A percentile compares a stretch with the other conserved stretches of the same genome.
These are phyloP conservation scores for Russula vinacea DNA, from an alignment of 768 basidiomycete species.

Conservation along the genomic window DNA sequence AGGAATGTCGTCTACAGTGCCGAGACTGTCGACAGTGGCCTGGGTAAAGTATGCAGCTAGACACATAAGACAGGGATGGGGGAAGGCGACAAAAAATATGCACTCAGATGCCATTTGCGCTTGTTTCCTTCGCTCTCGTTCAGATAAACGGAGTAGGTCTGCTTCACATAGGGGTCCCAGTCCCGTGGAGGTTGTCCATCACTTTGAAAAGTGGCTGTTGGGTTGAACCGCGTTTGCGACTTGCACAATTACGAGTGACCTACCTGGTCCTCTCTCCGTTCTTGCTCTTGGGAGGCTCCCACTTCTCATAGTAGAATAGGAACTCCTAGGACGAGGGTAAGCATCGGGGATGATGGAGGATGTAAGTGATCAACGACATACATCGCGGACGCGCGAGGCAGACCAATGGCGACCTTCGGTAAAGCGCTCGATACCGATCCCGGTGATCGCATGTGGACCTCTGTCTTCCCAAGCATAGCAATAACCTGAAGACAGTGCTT, in stretches of 20 bases:
- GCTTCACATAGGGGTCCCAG: slow-evolving; percentile 49
- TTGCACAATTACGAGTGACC: slow-evolving; percentile 22
- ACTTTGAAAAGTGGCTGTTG: slow-evolving; percentile 29
- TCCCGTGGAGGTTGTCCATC: slow-evolving; percentile 43
- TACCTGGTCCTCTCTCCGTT: slow-evolving; percentile 36
- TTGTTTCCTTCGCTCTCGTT: slow-evolving; percentile 18
- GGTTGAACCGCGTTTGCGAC: slow-evolving; percentile 26
- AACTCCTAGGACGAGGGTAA: slow-evolving; percentile 43
- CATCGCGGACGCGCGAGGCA: slow-evolving; percentile 65
- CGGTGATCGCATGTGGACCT: slow-evolving; percentile 72
- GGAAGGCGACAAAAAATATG: slow-evolving; percentile 29
- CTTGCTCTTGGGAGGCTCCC: slow-evolving; percentile 42
- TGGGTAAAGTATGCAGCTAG: slow-evolving; percentile 84
- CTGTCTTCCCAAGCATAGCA: slow-evolving; percentile 90
- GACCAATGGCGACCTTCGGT: slow-evolving; percentile 80
- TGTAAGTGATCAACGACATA: slow-evolving; percentile 26
- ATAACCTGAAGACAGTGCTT: slow-evolving; percentile 63
- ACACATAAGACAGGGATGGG: slow-evolving; percentile 7
- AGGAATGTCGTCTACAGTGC: slow-evolving; percentile 67
- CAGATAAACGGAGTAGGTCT: slow-evolving; percentile 48
- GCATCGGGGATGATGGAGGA: slow-evolving; percentile 5
- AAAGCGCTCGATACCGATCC: slow-evolving; percentile 86
- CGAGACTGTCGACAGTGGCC: slow-evolving; percentile 64
- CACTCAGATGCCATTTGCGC: slow-evolving; percentile 52
- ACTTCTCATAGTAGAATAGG: slow-evolving; percentile 54